phyloP scores from a whole-genome alignment of 2,329 filamentous ascomycete genomes.

The Apiospora phragmitis region DNA sequence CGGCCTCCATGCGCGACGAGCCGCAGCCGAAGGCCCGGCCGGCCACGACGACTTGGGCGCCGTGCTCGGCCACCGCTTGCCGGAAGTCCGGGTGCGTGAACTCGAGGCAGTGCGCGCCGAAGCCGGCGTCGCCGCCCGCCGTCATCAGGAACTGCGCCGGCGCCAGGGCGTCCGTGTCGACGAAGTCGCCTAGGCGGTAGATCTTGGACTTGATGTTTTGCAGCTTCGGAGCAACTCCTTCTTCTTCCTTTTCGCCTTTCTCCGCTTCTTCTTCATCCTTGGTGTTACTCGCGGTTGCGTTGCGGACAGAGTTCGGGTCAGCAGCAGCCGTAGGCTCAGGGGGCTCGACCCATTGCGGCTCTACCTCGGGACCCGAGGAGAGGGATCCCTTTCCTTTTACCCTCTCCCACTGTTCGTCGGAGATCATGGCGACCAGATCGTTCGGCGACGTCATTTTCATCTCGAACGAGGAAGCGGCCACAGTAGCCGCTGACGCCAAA shows the following conservation, averaged over 20 bases:
- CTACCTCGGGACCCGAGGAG: not conserved
- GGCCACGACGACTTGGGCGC: conserved; percentile 43
- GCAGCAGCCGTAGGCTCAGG: not conserved
- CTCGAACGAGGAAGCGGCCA: conserved; percentile 46
- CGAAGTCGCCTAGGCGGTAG: conserved; percentile 42
- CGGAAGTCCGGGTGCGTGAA: conserved; percentile 43
- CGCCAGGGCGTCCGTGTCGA: conserved; percentile 46
- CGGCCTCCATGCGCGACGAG: conserved; percentile 45
- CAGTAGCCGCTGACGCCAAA: conserved; percentile 44
- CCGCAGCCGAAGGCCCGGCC: conserved; percentile 47
- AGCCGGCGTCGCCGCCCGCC: conserved; percentile 30
- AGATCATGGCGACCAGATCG: conserved; percentile 29
- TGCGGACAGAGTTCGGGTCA: not conserved
- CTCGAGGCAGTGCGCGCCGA: conserved; percentile 41
- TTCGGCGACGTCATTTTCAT: conserved; percentile 43
- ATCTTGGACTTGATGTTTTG: conserved; percentile 35
- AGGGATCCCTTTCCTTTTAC: conserved; percentile 23
- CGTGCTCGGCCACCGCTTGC: conserved; percentile 33
- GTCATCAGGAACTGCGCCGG: conserved; percentile 38
- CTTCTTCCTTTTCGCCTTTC: not conserved
- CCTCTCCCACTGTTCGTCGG: conserved; percentile 18
- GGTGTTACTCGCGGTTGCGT: not conserved
- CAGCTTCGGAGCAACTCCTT: not conserved
- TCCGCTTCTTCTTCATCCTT: too few species aligned
- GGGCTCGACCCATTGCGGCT: conserved; percentile 19